Conservation (phyloP, 345 rosid species). For the Erysimum cheiranthoides region DNA sequence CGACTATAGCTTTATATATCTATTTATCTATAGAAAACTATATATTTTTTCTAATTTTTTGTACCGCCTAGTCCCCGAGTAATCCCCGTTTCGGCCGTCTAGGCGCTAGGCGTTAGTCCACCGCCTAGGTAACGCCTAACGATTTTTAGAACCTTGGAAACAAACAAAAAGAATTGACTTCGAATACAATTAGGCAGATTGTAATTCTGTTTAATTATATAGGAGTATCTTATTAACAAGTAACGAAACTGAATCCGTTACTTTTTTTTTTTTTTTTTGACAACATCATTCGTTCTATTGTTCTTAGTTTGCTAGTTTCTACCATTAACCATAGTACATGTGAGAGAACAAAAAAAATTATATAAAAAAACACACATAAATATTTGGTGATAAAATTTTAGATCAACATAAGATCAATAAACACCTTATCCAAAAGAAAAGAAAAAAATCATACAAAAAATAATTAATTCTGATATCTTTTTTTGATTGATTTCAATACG, state of each 20-base stretch:
- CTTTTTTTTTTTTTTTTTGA: not conserved
- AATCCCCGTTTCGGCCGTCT: too few species aligned
- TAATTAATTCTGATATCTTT: not conserved
- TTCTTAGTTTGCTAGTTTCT: not conserved
- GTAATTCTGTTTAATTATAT: too few species aligned
- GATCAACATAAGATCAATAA: not conserved
- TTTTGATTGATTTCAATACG: constrained; percentile 6
- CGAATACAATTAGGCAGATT: too few species aligned
- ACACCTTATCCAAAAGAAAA: not conserved
- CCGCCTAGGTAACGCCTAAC: too few species aligned
- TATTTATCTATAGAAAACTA: too few species aligned
- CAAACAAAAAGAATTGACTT: too few species aligned
- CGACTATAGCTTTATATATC: too few species aligned
- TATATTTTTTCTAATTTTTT: too few species aligned
- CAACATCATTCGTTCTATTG: not conserved
- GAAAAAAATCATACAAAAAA: not conserved
- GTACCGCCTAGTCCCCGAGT: too few species aligned
- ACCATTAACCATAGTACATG: not conserved
- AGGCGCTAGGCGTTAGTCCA: too few species aligned
- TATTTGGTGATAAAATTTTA: not conserved
- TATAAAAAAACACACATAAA: not conserved
- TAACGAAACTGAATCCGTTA: not conserved
- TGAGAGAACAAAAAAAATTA: too few species aligned
- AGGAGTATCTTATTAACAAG: not conserved
- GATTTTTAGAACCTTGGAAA: too few species aligned